phyloP scores from a whole-genome alignment of 805 yeast species.

The Saccharomycopsis javanensis region DNA sequence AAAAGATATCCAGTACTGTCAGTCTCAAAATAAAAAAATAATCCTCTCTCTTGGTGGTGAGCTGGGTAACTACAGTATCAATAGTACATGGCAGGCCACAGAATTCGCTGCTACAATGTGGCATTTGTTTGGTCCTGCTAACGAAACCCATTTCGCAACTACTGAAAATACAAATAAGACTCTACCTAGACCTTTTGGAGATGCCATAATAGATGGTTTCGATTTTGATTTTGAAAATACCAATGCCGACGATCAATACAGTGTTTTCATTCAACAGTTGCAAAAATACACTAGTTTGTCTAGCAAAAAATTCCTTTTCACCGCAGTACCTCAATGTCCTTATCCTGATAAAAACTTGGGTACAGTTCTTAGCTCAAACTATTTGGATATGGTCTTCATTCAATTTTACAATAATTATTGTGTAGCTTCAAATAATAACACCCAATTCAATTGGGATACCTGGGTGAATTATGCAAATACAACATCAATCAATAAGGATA shows the following conservation, averaged over 20 bases:
- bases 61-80: conserved; percentile 45
- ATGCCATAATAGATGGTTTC: conserved; percentile 63
- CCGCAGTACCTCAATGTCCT: conserved; percentile 91
- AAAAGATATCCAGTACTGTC: conserved; percentile 54
- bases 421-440: conserved; percentile 29
- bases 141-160: conserved; percentile 12
- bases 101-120: conserved; percentile 44
- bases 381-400: conserved; percentile 71
- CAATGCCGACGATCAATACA: conserved; percentile 45
- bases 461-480: conserved; percentile 57
- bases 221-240: conserved; percentile 82
- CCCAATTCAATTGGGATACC: conserved; percentile 67
- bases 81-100: conserved; percentile 39
- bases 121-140: conserved; percentile 42
- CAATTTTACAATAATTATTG: conserved; percentile 89
- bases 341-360: conserved; percentile 71
- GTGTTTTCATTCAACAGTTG: conserved; percentile 41
- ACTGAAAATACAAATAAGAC: conserved; percentile 5
- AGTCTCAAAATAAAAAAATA: conserved; percentile 49
- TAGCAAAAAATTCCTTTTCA: conserved; percentile 56
- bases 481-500: conserved; percentile 54
- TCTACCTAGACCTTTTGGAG: conserved; percentile 38
- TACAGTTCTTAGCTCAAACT: conserved; percentile 44
- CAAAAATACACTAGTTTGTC: conserved; percentile 23
- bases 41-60: conserved; percentile 61